Evolutionary conservation across 2,329 filamentous ascomycete genomes (phyloP), one percentile per base, ranked within the genome.

Genomic region (Colletotrichum salicis): DNA sequence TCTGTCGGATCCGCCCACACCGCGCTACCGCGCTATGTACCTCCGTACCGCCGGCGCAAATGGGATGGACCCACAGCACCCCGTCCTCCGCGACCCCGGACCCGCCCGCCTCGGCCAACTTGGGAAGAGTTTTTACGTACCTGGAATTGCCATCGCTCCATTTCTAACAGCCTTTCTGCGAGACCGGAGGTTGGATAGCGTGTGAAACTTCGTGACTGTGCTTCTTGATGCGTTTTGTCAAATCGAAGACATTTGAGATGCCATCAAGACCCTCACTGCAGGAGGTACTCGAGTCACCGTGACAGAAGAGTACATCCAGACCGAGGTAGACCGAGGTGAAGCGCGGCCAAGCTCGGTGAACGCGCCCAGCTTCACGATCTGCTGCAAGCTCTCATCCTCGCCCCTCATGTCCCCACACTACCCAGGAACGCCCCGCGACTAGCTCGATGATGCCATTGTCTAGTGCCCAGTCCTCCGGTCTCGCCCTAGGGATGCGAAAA

Each of bases 111-210:
- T 4, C 64, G 22, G 69, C 64, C 59, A 63, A 13, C 45, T 54
- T 51, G 31, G 12, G 24, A 60, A 56, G 33, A 63, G 12, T 55
- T 68, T 56, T 71, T 71, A 71, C 69, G 69, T 69, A 69, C 35
- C 65, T 19, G 35, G 6, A 71, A 71, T 59, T 55, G 10, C 45
- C 31, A 64, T 27, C 59, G 59, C 27, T 63, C 65, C 69, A 52
- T 55, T 62, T 31, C 24, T 10, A 1, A 19, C 13, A 33, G 48
- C 22, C 19, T 35, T 19, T 22, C 55, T 64, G 69, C 69, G 65
- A 71, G 19, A 64, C 59, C 65, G 59, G 69, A 71, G 69, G 13
- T 8, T 29, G 31, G 8, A n/a, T 41, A 29, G 8, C 33, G n/a
- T 51, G 37, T 37, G 8, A 41, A 15, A 31, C n/a, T 29, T 41